phyloP scores from a whole-genome alignment of 305 asterid genomes.

The Rubia peregrina region DNA sequence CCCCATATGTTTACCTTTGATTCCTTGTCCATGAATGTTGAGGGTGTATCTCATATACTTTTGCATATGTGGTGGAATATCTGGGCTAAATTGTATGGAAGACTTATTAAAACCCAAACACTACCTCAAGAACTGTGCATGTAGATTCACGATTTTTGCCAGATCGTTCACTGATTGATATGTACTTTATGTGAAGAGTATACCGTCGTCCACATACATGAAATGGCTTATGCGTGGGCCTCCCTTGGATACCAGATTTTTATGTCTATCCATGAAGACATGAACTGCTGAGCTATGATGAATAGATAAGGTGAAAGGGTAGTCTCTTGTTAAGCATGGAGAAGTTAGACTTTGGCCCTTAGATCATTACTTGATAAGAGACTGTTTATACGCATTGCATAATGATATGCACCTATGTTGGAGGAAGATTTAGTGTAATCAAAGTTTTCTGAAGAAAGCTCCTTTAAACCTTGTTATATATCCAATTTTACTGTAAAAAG shows the following conservation, averaged over 20 bases:
- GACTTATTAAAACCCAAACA: too few species aligned
- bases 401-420: too few species aligned
- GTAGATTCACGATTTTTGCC: too few species aligned
- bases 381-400: neutral
- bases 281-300: neutral
- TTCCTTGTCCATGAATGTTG: neutral
- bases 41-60: neutral
- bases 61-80: neutral
- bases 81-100: neutral
- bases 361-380: neutral
- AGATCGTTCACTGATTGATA: neutral
- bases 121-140: neutral
- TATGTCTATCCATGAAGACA: neutral
- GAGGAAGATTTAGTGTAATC: neutral
- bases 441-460: too few species aligned
- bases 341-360: neutral
- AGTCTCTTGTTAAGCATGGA: neutral
- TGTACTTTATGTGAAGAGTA: neutral
- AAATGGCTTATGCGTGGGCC: neutral
- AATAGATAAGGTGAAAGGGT: neutral
- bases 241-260: neutral
- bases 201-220: neutral
- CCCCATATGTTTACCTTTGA: neutral
- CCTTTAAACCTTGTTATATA: neutral
- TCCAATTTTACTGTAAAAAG: neutral